phyloP scores from a whole-genome alignment of 768 basidiomycete genomes.

The Antrodiella citrinella region DNA sequence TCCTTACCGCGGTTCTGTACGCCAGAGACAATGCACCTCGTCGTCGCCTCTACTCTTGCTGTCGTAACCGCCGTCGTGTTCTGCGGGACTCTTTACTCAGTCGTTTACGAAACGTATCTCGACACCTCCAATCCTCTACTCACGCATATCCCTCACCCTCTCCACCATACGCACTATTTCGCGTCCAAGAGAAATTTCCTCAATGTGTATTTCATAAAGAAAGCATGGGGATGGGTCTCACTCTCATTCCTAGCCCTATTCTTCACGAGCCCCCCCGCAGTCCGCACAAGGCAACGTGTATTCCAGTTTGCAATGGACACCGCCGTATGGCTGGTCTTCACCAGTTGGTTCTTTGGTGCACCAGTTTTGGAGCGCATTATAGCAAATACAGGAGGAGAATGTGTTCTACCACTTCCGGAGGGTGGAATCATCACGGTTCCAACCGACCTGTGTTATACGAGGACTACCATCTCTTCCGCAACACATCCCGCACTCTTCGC shows the following conservation, averaged over 20 bases:
- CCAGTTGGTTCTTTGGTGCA: constrained; percentile 86
- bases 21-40: neutral
- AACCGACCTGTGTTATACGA: constrained; percentile 45
- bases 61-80: constrained; percentile 39
- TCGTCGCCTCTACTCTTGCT: constrained; percentile 23
- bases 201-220: constrained; percentile 85
- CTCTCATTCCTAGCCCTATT: constrained; percentile 52
- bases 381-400: constrained; percentile 65
- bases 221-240: constrained; percentile 88
- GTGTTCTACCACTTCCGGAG: constrained; percentile 54
- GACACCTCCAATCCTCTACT: constrained; percentile 78
- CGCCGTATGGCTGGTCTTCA: constrained; percentile 64
- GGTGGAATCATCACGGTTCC: constrained; percentile 50
- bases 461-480: constrained; percentile 40
- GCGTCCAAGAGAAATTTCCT: constrained; percentile 75
- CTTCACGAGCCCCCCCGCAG: constrained; percentile 43
- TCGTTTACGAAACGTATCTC: constrained; percentile 60
- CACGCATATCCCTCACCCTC: constrained; percentile 60
- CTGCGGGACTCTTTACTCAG: constrained; percentile 59
- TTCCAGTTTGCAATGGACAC: constrained; percentile 53
- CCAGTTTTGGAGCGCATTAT: constrained; percentile 62
- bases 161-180: constrained; percentile 58
- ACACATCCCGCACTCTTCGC: constrained; percentile 63
- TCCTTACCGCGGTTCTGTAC: neutral
- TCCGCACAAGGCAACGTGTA: constrained; percentile 35